Conservation (phyloP, 2,329 filamentous ascomycete genomes). For the Xylaria multiplex region DNA sequence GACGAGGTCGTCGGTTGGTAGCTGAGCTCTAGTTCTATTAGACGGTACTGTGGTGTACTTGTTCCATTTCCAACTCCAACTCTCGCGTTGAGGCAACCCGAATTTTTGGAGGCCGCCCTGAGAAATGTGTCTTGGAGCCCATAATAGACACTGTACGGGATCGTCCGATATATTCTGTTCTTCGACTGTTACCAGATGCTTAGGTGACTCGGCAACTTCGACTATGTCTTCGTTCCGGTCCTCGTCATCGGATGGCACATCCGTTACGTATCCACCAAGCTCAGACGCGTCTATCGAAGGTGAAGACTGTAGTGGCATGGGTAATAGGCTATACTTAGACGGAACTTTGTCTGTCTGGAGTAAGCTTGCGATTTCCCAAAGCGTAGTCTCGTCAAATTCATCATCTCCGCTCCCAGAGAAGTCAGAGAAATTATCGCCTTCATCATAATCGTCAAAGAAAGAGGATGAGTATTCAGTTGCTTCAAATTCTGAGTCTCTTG, state of each 20-base stretch:
- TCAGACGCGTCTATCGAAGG: conserved; percentile 40
- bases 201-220: conserved; percentile 41
- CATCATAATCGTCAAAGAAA: conserved; percentile 70
- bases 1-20: conserved; percentile 44
- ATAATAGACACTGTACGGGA: conserved; percentile 33
- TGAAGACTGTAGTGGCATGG: conserved; percentile 42
- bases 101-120: conserved; percentile 21
- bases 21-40: conserved; percentile 45
- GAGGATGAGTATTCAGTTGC: conserved; percentile 58
- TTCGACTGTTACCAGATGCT: conserved; percentile 46
- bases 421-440: conserved; percentile 55
- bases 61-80: conserved; percentile 53
- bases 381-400: conserved; percentile 68
- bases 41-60: conserved; percentile 47
- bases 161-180: neutral
- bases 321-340: conserved; percentile 62
- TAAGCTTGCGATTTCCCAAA: conserved; percentile 72
- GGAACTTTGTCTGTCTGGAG: conserved; percentile 63
- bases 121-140: conserved; percentile 35
- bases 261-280: conserved; percentile 50
- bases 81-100: conserved; percentile 52
- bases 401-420: conserved; percentile 57
- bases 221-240: conserved; percentile 38
- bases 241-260: conserved; percentile 46
- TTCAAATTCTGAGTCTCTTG: conserved; percentile 52